Evolutionary conservation across 164 flowering plant species (phyloP), one percentile per base, ranked within the genome.

Genomic region (Magnolia sinica): DNA sequence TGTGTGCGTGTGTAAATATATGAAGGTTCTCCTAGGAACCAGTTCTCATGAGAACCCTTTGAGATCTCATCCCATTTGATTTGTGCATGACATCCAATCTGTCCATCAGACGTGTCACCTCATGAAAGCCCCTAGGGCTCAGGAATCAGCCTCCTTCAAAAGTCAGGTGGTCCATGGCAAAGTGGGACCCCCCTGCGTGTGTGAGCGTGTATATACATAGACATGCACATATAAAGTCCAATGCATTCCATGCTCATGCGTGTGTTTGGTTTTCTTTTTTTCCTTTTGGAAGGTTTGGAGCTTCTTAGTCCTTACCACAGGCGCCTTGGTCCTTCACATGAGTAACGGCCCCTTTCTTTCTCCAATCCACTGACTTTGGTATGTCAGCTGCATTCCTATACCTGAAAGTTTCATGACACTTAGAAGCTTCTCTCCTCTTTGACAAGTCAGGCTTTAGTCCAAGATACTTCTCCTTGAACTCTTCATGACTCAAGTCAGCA

Each of bases 401-500:
- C 64, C 78, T 76, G 64, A 86, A 87, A 4, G 7, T 31, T 24
- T 58, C 65, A 51, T 55, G 50, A 61, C 45, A 75, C 18, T 24
- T 8, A 29, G 85, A 76, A 13, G 13, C 49, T 68, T 37, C 18
- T 51, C 76, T 80, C 78, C 84, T 82, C 58, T 51, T 74, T 1
- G 79, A 68, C 64, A 73, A 49, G 29, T 81, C 84, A 49, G 75
- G 71, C 73, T 85, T 90, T 68, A 88, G 73, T 4, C 97, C 96
- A 31, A 93, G 77, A 74, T 85, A 91, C 80, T 3, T 87, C 7
- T 70, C 73, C 82, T 87, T 90, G 87, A 90, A 91, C 89, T 91
- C 95, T 10, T 91, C 90, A 72, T 91, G 91, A 82, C 82, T 91
- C 85, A 91, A 67, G 71, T 92, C 97, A 1, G 95, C 91, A 76